Conservation (phyloP, 306 rosid species). For the Dryas drummondii region DNA sequence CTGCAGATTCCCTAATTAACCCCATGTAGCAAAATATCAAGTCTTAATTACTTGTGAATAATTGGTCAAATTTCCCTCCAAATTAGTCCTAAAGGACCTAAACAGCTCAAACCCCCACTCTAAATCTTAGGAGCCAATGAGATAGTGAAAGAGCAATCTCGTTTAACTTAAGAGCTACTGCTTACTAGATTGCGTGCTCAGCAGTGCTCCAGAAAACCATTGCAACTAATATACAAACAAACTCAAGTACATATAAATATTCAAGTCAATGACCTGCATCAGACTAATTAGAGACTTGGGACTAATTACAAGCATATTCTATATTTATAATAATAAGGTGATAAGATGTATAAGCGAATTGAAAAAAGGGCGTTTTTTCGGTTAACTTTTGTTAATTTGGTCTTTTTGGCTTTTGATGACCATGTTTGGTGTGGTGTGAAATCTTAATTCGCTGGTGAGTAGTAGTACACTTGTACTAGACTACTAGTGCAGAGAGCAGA, state of each 20-base stretch:
- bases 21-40: too few species aligned
- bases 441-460: too few species aligned
- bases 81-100: neutral
- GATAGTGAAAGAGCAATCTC: neutral
- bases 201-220: neutral
- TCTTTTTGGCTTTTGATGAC: too few species aligned
- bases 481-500: neutral
- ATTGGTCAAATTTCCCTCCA: neutral
- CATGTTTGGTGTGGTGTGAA: too few species aligned
- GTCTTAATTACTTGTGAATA: too few species aligned
- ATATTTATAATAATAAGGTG: too few species aligned
- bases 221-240: neutral
- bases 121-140: neutral
- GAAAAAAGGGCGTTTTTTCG: too few species aligned
- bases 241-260: neutral
- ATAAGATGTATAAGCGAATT: too few species aligned
- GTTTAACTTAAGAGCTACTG: slow-evolving; percentile 14
- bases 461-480: too few species aligned
- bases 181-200: slow-evolving; percentile 20
- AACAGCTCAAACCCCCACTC: neutral
- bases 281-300: neutral
- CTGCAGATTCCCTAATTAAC: too few species aligned
- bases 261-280: slow-evolving; percentile 5
- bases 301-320: neutral
- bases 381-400: too few species aligned